Base-by-base conservation (phyloP, 306 rosid species). In the Casuarina equisetifolia region DNA sequence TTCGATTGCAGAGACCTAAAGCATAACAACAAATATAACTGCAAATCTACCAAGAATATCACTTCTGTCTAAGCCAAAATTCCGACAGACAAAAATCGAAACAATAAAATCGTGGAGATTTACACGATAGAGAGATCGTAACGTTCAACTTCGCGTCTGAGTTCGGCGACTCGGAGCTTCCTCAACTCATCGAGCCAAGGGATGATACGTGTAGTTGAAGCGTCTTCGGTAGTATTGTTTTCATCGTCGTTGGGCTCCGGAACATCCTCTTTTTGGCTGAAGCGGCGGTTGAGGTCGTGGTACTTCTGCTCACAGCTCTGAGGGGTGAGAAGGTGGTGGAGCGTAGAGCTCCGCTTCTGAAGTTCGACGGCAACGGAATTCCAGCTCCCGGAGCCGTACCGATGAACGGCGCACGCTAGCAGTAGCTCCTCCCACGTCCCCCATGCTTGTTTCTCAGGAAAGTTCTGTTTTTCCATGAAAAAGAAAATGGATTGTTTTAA, bases 371-470 rank as follows among this genome's bases (percentile, higher is more conserved):
- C 70, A 75, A 81, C 81, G 67, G 78, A 45, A 78, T 81, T 72
- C 85, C 85, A 81, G 54, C 74, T 71, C 8, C 72, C 70, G 69
- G 78, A 39, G 51, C 85, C 85, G 78, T 63, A 72, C 17, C 85
- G 85, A 63, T 72, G 81, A 58, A 81, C 85, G 75, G 85, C 85
- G 66, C 74, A 54, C 70, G 81, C 74, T 42, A 81, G 70, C 35
- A 81, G 81, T 45, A 81, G 84, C 81, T 81, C 81, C 62, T 81
- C 84, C 84, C 74, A 76, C 54, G 84, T 81, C 45, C 81, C 80
- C 81, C 81, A 81, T 9, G 72, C 59, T 81, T 70, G 84, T 70
- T 76, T 81, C 54, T 76, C 74, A 9, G 70, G 71, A 12, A 76
- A 63, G 39, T 35, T 7, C 35, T 58, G 38, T 9, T 58, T 58